Base-by-base conservation (phyloP, 169 alveolate genomes). In the Cryptosporidium ryanae region DNA sequence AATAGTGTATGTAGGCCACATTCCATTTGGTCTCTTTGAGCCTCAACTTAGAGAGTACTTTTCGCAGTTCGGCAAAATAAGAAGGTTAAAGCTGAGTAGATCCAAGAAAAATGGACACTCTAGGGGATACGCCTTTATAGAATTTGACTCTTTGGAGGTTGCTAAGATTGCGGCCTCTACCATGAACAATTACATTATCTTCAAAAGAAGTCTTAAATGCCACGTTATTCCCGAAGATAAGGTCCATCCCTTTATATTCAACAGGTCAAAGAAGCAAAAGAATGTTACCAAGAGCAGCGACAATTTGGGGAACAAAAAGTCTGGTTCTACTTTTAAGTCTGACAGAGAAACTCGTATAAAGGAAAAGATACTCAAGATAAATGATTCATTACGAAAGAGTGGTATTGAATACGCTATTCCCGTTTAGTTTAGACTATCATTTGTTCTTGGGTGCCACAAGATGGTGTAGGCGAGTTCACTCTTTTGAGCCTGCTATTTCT, bases 151-250 rank as follows among this genome's bases (percentile, higher is more conserved):
- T 25, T 82, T 84, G 65, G 95, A 93, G 57, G 94, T 90, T 0
- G 98, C 98, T 5, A 71, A 84, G 65, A 84, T 94, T 18, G 98
- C 96, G 13, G 96, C 97, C 2, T 65, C 93, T 46, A 92, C 97
- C 3, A 94, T 96, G 97, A 59, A 96, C 84, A 90, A 91, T 61
- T 94, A 94, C 84, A 63, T 94, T 21, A 61, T 95, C 68, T 95
- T 91, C 71, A 94, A 92, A n/a, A 90, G 87, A 21, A 76, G 76
- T 29, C 71, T 76, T 6, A 76, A 84, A 65, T 93, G 96, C 46
- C 92, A 92, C 44, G 91, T 90, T 8, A 68, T 93, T 38, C 93
- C 90, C 18, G 82, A 84, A 25, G 76, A 66, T 29, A 84, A 82
- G 3, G 82, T 91, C 31, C 92, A 93, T 63, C 89, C 82, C 63